Conservation (phyloP, 2,329 filamentous ascomycete species). For the Colletotrichum truncatum region DNA sequence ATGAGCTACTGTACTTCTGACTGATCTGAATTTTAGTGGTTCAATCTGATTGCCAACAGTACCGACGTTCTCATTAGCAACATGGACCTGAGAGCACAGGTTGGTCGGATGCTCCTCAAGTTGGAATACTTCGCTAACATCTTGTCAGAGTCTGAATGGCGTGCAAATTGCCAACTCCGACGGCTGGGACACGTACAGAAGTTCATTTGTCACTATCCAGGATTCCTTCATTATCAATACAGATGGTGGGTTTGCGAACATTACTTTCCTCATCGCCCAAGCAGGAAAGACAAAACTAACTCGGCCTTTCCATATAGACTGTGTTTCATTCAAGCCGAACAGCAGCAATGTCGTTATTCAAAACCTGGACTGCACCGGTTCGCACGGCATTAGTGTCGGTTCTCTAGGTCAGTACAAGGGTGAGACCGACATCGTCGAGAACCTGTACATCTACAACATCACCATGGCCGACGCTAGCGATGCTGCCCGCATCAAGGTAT, state of each 20-base stretch:
- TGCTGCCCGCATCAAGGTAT: constrained; percentile 77
- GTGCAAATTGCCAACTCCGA: constrained; percentile 73
- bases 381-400: constrained; percentile 78
- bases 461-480: constrained; percentile 68
- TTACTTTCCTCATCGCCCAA: too few relatives aligned
- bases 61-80: constrained; percentile 70
- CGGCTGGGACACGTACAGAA: constrained; percentile 61
- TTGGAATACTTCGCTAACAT: not conserved
- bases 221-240: constrained; percentile 72
- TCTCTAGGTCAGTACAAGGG: constrained; percentile 74
- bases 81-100: constrained; percentile 57
- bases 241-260: constrained; percentile 50
- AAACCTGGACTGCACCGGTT: constrained; percentile 73
- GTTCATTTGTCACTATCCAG: constrained; percentile 72
- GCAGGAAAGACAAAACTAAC: not conserved
- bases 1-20: too few relatives aligned
- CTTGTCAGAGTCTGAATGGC: constrained; percentile 55
- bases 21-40: constrained; percentile 36
- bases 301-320: constrained; percentile 56
- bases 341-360: constrained; percentile 75
- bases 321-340: constrained; percentile 80
- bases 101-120: constrained; percentile 35
- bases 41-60: constrained; percentile 72
- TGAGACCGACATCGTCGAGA: constrained; percentile 73
- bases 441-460: constrained; percentile 70